phyloP scores from a whole-genome alignment of 139 green algal genomes.

The Chlamydomonas incerta region DNA sequence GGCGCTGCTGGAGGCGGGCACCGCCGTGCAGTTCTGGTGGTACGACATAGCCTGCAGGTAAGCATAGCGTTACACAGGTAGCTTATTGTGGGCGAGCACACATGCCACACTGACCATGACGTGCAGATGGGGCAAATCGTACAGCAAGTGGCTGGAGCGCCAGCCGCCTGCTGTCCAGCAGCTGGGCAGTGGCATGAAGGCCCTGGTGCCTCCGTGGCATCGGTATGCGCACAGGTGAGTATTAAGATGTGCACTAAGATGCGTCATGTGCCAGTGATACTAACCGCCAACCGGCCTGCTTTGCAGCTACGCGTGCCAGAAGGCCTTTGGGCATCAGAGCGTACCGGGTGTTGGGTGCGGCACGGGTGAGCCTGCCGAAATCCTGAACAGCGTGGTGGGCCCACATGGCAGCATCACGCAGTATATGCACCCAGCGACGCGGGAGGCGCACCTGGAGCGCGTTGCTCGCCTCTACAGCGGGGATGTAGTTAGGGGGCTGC shows the following conservation, averaged over 20 bases:
- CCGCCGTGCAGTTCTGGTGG: slow-evolving; percentile 2
- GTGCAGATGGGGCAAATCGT: neutral
- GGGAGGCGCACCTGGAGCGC: neutral
- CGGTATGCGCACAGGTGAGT: too few relatives aligned
- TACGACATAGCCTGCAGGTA: slow-evolving; percentile 25
- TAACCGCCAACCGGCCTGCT: too few relatives aligned
- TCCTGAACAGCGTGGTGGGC: neutral
- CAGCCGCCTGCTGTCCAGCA: neutral
- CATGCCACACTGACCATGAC: too few relatives aligned
- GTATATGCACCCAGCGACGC: neutral
- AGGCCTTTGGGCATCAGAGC: neutral
- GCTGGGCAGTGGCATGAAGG: neutral
- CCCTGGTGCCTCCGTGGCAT: neutral
- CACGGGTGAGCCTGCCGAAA: neutral
- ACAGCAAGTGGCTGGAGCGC: neutral
- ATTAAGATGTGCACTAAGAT: too few relatives aligned
- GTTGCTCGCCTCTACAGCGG: neutral
- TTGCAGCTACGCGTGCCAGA: neutral
- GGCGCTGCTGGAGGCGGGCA: neutral
- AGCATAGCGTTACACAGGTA: too few relatives aligned
- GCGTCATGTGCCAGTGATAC: too few relatives aligned
- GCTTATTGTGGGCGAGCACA: too few relatives aligned
- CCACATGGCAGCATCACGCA: neutral
- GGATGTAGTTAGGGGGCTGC: neutral
- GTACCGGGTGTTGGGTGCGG: neutral